phyloP scores from a whole-genome alignment of 2,329 filamentous ascomycete species.

The Teratosphaeria viscida region DNA sequence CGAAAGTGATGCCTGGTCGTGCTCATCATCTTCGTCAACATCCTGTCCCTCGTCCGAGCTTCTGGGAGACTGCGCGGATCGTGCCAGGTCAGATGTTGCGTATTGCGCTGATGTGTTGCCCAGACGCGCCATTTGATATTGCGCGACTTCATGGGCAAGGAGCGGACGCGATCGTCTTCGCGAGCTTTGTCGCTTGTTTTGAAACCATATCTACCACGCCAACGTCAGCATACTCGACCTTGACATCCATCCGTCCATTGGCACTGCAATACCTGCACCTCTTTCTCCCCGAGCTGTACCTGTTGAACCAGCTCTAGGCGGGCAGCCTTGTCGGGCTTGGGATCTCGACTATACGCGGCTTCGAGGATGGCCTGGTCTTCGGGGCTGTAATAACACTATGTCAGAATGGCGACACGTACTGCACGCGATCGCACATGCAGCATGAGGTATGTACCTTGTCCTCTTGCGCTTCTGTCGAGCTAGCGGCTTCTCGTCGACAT shows the following conservation, averaged over 20 bases:
- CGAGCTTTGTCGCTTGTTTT: slow-evolving; percentile 88
- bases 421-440: not conserved
- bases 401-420: not conserved
- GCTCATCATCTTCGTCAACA: not conserved
- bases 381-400: slow-evolving; percentile 43
- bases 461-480: slow-evolving; percentile 51
- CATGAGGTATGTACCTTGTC: slow-evolving; percentile 41
- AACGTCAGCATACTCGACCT: not conserved
- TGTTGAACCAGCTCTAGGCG: slow-evolving; percentile 74
- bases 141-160: slow-evolving; percentile 60
- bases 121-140: slow-evolving; percentile 24
- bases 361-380: slow-evolving; percentile 86
- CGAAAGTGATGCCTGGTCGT: not conserved
- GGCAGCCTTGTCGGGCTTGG: slow-evolving; percentile 84
- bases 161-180: slow-evolving; percentile 79
- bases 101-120: not conserved
- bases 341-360: slow-evolving; percentile 70
- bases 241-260: not conserved
- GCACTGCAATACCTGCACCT: slow-evolving; percentile 64
- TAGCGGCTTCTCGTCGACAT: slow-evolving; percentile 48
- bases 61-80: not conserved
- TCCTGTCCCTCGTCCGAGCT: not conserved
- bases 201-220: slow-evolving; percentile 77
- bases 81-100: not conserved
- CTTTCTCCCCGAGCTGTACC: slow-evolving; percentile 85